phyloP scores from a whole-genome alignment of 1,139 yeast genomes.

The Taphrina wiesneri region DNA sequence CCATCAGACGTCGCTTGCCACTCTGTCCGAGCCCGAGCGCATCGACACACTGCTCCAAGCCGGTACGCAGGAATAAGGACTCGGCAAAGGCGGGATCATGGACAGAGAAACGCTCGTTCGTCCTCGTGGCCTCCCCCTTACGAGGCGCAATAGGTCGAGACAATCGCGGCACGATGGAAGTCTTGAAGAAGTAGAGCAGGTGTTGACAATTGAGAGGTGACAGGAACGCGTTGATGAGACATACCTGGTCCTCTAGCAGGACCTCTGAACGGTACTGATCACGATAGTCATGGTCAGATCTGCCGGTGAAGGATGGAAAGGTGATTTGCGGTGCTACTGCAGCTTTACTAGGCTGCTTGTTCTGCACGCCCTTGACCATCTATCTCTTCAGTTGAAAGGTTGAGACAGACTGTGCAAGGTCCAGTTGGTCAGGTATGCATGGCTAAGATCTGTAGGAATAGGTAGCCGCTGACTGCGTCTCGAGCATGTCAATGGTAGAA shows the following conservation, averaged over 20 bases:
- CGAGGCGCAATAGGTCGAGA: slow-evolving; percentile 39
- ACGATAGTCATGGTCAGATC: background rate
- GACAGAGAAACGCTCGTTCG: slow-evolving; percentile 56
- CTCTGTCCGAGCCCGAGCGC: slow-evolving; percentile 45
- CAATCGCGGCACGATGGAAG: slow-evolving; percentile 45
- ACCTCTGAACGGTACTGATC: slow-evolving; percentile 9
- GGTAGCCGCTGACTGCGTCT: too few species aligned
- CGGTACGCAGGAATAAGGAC: slow-evolving; percentile 32
- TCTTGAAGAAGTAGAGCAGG: slow-evolving; percentile 50
- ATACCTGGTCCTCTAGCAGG: slow-evolving; percentile 49
- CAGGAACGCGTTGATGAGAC: slow-evolving; percentile 54
- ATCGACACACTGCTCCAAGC: slow-evolving; percentile 42
- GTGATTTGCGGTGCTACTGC: background rate
- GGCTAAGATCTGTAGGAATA: too few species aligned
- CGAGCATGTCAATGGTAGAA: too few species aligned
- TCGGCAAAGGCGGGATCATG: slow-evolving; percentile 50
- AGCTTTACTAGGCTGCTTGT: too few species aligned
- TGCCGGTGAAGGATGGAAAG: slow-evolving; percentile 2
- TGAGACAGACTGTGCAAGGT: too few species aligned
- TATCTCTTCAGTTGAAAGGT: too few species aligned
- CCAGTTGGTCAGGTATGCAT: too few species aligned
- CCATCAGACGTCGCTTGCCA: slow-evolving; percentile 49
- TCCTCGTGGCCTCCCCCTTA: slow-evolving; percentile 60
- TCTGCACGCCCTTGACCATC: too few species aligned
- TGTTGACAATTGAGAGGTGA: slow-evolving; percentile 51